These are phyloP conservation scores for Pythium vanterpoolii DNA, from an alignment of 352 stramenopile species.

Conservation along the genomic window DNA sequence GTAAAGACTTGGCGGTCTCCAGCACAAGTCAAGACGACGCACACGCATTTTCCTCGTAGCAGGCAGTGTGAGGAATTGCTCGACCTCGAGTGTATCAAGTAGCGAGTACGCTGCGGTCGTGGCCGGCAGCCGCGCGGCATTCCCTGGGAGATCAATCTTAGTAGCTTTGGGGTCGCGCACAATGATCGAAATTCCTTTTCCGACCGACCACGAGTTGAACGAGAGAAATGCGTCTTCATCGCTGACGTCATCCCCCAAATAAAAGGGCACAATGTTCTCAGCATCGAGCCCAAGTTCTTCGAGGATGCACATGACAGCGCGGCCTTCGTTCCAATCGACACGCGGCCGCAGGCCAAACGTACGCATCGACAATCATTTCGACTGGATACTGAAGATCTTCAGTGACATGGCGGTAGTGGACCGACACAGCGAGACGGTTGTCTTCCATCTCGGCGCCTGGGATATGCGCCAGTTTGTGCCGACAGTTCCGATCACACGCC, in stretches of 20 bases:
- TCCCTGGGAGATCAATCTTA: slow-evolving; percentile 44
- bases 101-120: slow-evolving; percentile 60
- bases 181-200: slow-evolving; percentile 59
- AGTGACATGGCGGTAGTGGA: slow-evolving; percentile 71
- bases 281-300: slow-evolving; percentile 58
- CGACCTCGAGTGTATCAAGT: slow-evolving; percentile 51
- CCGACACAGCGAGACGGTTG: slow-evolving; percentile 70
- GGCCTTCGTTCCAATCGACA: slow-evolving; percentile 83
- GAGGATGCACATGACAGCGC: slow-evolving; percentile 70
- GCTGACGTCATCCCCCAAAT: slow-evolving; percentile 78
- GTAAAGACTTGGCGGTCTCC: slow-evolving; percentile 18
- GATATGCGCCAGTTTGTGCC: slow-evolving; percentile 38
- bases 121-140: slow-evolving; percentile 38
- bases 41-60: slow-evolving; percentile 31
- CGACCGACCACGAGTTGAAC: slow-evolving; percentile 40
- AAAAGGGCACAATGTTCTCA: slow-evolving; percentile 74
- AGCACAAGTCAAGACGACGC: slow-evolving; percentile 28
- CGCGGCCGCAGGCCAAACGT: slow-evolving; percentile 71
- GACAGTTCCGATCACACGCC: slow-evolving; percentile 35
- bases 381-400: slow-evolving; percentile 53
- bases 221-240: slow-evolving; percentile 69
- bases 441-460: slow-evolving; percentile 66
- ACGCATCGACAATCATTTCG: slow-evolving; percentile 85
- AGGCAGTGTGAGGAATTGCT: slow-evolving; percentile 51
- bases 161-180: slow-evolving; percentile 49